These are phyloP conservation scores for Vitis cinerea DNA, from an alignment of 164 flowering plant species.

Conservation along the genomic window DNA sequence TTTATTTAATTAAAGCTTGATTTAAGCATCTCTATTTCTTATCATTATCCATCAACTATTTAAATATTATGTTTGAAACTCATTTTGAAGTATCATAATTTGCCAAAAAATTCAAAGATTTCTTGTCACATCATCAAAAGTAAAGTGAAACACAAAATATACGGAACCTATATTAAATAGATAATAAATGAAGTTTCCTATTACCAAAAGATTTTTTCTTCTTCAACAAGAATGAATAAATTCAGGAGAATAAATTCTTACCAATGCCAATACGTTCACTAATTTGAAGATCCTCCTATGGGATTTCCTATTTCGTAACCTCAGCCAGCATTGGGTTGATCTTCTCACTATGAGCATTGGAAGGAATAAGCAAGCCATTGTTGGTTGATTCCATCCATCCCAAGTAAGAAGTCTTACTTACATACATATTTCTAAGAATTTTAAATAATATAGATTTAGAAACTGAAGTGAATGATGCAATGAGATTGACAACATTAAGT, in stretches of 20 bases:
- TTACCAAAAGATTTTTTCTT: neutral
- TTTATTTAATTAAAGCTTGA: no score
- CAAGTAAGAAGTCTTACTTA: neutral
- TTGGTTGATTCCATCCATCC: constrained; percentile 23
- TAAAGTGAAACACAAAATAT: no score
- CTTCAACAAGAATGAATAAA: neutral
- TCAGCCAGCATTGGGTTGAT: constrained; percentile 52
- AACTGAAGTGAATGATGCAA: no score
- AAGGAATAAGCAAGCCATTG: constrained; percentile 13
- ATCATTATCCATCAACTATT: no score
- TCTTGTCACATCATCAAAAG: no score
- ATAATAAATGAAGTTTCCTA: neutral
- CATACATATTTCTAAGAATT: no score
- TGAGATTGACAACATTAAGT: no score
- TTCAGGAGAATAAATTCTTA: constrained; percentile 31
- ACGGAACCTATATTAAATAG: neutral
- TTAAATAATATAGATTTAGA: no score
- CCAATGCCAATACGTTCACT: constrained; percentile 98
- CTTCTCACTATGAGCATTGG: constrained; percentile 32
- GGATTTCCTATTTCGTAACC: constrained; percentile 87
- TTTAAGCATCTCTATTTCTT: no score
- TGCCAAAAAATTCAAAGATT: no score
- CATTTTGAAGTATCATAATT: no score
- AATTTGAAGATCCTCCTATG: constrained; percentile 90
- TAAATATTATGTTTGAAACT: no score